Base-by-base conservation (phyloP, 345 rosid species). In the Adansonia digitata region DNA sequence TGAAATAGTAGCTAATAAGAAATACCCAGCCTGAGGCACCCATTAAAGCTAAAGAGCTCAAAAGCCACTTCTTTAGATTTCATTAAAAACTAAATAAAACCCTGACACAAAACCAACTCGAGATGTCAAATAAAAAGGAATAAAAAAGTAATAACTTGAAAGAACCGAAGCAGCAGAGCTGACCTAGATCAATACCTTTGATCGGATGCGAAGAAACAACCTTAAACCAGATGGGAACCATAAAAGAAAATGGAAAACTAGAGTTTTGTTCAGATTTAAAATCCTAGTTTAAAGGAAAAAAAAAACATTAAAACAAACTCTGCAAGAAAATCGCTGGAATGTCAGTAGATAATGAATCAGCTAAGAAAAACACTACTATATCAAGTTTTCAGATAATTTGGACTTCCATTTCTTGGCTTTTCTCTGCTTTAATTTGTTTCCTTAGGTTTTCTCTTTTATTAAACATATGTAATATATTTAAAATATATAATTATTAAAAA, bases 111-210 rank as follows among this genome's bases (percentile, higher is more conserved):
- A 45, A 42, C 31, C 48, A 60, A 61, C 57, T 45, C 3, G 65
- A 74, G 12, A 43, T 59, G 43, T 37, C 22, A 26, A 43, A 4
- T n/a, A 27, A 31, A n/a, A n/a, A 52, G 52, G 42, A 2, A 65
- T 14, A 46, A 37, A 75, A 4, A 55, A 62, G n/a, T n/a, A n/a
- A 5, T 22, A 70, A n/a, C 40, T 46, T 13, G 55, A 20, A 53
- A n/a, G 31, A 45, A 63, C 57, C 55, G 57, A 64, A 73, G 29
- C 57, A 49, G 60, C 43, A 18, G 73, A 69, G 43, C 27, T 49
- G 65, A 77, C 75, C 75, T 78, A 67, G 86, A 87, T 79, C 78
- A 76, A 76, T 69, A 79, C 77, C 86, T 84, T 81, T 82, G 29
- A 69, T 22, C n/a, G n/a, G n/a, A n/a, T n/a, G n/a, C n/a, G n/a